These are phyloP conservation scores for Aquilaria malaccensis DNA, from an alignment of 345 rosid genomes.

Conservation along the genomic window DNA sequence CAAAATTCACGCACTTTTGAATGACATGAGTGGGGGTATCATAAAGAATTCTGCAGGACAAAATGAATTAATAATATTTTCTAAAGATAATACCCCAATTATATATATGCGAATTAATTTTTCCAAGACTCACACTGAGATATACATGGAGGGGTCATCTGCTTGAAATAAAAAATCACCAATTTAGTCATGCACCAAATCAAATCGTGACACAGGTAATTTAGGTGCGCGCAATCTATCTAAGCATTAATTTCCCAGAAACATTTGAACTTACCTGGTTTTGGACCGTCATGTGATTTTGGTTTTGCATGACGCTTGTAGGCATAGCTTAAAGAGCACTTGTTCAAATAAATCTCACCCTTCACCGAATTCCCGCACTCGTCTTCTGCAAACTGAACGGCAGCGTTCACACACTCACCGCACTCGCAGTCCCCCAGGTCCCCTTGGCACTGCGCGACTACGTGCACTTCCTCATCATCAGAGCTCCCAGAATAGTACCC, in stretches of 20 bases:
- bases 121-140: too few species aligned
- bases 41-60: too few species aligned
- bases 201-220: too few species aligned
- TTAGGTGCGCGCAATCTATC: background rate
- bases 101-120: too few species aligned
- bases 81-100: too few species aligned
- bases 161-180: too few species aligned
- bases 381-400: constrained; percentile 35
- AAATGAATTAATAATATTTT: too few species aligned
- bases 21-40: too few species aligned
- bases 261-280: constrained; percentile 18
- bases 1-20: too few species aligned
- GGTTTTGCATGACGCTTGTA: constrained; percentile 4
- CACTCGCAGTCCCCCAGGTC: constrained; percentile 49
- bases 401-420: constrained; percentile 50
- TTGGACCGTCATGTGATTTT: constrained; percentile 3
- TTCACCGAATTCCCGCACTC: constrained; percentile 42
- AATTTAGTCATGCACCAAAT: too few species aligned
- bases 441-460: constrained; percentile 60
- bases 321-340: constrained; percentile 46
- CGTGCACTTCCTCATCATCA: constrained; percentile 25
- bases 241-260: background rate
- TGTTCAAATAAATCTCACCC: constrained; percentile 49
- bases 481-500: constrained; percentile 35
- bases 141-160: too few species aligned